A percentile compares a stretch with the other conserved stretches of the same genome.
phyloP scores from a whole-genome alignment of 2,329 filamentous ascomycete genomes.

The Didymella keratinophila region DNA sequence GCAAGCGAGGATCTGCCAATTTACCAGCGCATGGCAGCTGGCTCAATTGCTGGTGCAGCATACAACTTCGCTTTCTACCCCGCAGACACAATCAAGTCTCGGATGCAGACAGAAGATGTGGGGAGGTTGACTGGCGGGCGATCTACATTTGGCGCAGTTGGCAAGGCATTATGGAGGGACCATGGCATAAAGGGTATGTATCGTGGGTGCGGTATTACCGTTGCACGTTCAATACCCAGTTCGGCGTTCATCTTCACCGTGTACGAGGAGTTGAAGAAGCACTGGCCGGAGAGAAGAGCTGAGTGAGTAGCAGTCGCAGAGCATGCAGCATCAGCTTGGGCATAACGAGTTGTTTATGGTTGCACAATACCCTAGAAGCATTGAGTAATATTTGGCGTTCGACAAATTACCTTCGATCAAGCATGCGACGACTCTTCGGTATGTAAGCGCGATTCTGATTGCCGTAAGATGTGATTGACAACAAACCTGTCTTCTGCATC shows the following conservation, averaged over 20 bases:
- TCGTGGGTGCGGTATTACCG: conserved; percentile 93
- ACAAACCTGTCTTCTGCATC: not conserved
- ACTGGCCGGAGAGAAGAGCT: conserved; percentile 38
- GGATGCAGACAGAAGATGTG: conserved; percentile 89
- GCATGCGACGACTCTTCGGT: not conserved
- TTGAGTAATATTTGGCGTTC: conserved; percentile 18
- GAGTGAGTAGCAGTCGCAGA: conserved; percentile 1
- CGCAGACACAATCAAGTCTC: conserved; percentile 95
- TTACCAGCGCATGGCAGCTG: conserved; percentile 86
- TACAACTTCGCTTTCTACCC: conserved; percentile 99
- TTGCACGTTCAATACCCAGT: conserved; percentile 84
- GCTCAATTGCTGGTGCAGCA: conserved; percentile 85
- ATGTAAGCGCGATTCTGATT: not conserved
- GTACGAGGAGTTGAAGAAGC: conserved; percentile 80
- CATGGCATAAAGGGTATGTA: conserved; percentile 87
- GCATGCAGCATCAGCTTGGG: conserved; percentile 1
- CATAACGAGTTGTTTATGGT: conserved; percentile 12
- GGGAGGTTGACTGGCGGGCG: conserved; percentile 61
- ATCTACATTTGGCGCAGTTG: conserved; percentile 76
- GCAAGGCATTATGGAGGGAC: conserved; percentile 77
- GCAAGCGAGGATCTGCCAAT: conserved; percentile 70
- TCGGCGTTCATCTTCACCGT: conserved; percentile 99
- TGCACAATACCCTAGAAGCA: conserved; percentile 19
- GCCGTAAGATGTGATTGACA: not conserved
- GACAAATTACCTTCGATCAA: conserved; percentile 16